Conservation (phyloP, 257 asterid genomes). For the Primulina tabacum region DNA sequence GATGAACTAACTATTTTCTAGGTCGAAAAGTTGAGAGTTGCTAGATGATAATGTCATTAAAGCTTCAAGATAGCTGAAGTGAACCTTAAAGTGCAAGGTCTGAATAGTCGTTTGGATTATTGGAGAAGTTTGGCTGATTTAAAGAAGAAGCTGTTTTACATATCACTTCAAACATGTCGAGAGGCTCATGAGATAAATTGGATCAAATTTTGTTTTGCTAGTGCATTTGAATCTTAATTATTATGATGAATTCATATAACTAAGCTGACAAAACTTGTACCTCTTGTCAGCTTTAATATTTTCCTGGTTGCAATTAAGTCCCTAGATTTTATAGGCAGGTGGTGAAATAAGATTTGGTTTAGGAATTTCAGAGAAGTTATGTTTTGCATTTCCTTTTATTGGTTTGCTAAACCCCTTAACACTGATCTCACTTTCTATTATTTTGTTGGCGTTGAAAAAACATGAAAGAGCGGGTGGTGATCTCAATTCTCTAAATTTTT, state of each 20-base stretch:
- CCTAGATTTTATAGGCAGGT: background rate
- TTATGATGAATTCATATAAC: background rate
- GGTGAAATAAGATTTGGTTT: background rate
- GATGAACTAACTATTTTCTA: no score
- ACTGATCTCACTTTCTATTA: background rate
- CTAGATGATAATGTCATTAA: background rate
- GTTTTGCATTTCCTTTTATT: background rate
- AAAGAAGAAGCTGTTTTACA: conserved; percentile 7
- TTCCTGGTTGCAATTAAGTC: background rate
- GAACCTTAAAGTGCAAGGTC: background rate
- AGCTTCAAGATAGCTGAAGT: background rate
- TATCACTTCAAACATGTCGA: background rate
- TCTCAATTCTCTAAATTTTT: no score
- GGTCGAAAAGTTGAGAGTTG: background rate
- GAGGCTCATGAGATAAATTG: background rate
- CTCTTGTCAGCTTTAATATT: background rate
- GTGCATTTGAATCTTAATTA: no score
- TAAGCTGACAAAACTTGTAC: background rate
- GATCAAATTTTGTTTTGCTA: background rate
- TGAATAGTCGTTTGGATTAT: background rate
- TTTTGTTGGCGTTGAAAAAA: background rate
- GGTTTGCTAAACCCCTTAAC: background rate
- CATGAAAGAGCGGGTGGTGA: background rate
- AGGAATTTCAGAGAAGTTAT: background rate
- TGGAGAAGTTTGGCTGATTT: background rate